These are phyloP conservation scores for Aspergillus neoniger DNA, from an alignment of 2,329 filamentous ascomycete genomes.

Conservation along the genomic window DNA sequence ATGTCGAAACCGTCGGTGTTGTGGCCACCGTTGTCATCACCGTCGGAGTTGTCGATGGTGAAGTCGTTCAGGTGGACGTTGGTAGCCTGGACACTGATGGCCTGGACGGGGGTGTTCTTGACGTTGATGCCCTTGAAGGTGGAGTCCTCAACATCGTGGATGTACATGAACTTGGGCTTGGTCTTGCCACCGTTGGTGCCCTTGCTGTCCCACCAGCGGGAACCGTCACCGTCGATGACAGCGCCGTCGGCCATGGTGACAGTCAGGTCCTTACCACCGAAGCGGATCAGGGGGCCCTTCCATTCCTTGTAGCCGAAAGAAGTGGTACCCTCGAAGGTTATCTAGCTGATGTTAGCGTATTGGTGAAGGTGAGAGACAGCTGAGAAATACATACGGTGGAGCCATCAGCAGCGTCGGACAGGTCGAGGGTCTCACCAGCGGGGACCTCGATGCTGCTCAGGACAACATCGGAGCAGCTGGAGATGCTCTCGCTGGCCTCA, in stretches of 20 bases:
- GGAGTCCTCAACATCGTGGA: constrained; percentile 38
- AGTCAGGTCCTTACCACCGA: constrained; percentile 59
- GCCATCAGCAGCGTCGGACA: constrained; percentile 32
- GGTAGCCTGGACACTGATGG: constrained; percentile 48
- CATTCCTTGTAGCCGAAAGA: constrained; percentile 67
- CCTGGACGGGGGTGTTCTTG: constrained; percentile 43
- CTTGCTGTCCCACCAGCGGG: constrained; percentile 62
- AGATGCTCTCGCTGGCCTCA: constrained; percentile 7
- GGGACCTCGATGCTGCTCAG: constrained; percentile 5
- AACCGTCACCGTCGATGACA: constrained; percentile 58
- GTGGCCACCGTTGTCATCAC: constrained; percentile 48
- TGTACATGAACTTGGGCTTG: constrained; percentile 68
- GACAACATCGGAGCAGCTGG: constrained; percentile 3
- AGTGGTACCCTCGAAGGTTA: constrained; percentile 67
- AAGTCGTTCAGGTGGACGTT: constrained; percentile 54
- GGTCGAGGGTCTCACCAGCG: constrained; percentile 11
- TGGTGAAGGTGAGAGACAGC: not conserved
- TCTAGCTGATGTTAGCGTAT: constrained; percentile 27
- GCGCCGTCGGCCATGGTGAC: constrained; percentile 55
- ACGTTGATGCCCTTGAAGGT: constrained; percentile 37
- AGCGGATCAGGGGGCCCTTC: constrained; percentile 63
- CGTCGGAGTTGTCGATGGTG: constrained; percentile 60
- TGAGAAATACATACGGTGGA: constrained; percentile 43
- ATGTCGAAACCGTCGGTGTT: constrained; percentile 55
- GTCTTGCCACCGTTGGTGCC: constrained; percentile 62